phyloP scores from a whole-genome alignment of 106 monocot genomes.

The Platanthera guangdongensis region DNA sequence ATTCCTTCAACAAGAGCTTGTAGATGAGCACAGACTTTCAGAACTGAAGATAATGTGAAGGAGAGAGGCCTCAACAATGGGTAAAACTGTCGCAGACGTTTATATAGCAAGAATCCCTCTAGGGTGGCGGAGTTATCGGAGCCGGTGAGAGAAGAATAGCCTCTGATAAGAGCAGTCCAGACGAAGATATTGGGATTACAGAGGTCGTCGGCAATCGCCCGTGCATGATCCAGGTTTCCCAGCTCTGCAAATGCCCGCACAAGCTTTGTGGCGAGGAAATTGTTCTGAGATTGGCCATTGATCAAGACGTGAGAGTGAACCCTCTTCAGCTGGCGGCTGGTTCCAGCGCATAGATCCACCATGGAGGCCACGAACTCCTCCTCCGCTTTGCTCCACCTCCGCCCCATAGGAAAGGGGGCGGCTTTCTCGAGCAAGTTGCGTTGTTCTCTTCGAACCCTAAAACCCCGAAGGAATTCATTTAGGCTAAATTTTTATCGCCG shows the following conservation, averaged over 20 bases:
- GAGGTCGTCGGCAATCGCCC: slow-evolving; percentile 10
- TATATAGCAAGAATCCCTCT: slow-evolving; percentile 12
- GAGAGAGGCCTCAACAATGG: slow-evolving; percentile 13
- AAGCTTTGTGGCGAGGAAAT: slow-evolving; percentile 23
- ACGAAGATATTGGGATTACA: slow-evolving; percentile 21
- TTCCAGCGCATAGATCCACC: slow-evolving; percentile 7
- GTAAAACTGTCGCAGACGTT: slow-evolving; percentile 1
- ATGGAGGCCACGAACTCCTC: slow-evolving; percentile 27
- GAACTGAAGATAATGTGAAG: slow-evolving; percentile 19
- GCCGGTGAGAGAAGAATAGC: not conserved
- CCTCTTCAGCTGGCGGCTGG: slow-evolving; percentile 12
- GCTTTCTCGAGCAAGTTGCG: not conserved
- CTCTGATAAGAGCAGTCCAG: slow-evolving; percentile 28
- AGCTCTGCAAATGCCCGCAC: slow-evolving; percentile 22
- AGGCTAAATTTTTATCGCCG: no score
- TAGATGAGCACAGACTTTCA: slow-evolving; percentile 11
- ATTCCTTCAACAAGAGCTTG: slow-evolving; percentile 3
- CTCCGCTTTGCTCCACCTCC: slow-evolving; percentile 11
- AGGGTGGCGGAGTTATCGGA: not conserved
- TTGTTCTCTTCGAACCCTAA: not conserved
- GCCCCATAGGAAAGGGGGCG: slow-evolving; percentile 6
- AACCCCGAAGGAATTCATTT: no score
- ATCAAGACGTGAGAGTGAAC: slow-evolving; percentile 16
- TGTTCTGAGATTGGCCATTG: slow-evolving; percentile 16
- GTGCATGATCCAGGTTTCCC: slow-evolving; percentile 13